These are phyloP conservation scores for Lagenidium sp. DNA, from an alignment of 352 stramenopile genomes.

Conservation along the genomic window DNA sequence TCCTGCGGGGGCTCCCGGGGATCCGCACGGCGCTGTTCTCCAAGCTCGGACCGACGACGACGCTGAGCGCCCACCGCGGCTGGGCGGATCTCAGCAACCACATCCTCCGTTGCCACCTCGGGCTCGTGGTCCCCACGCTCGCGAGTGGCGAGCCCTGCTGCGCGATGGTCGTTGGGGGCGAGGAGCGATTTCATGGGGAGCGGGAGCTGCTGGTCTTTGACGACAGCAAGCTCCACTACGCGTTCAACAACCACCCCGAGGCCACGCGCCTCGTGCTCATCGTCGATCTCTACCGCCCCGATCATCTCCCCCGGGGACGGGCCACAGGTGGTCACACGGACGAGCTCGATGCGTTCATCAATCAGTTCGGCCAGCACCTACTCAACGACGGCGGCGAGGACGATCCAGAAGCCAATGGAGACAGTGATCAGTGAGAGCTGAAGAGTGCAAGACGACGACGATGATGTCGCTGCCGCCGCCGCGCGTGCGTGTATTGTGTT, in stretches of 20 bases:
- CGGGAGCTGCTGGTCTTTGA: conserved; percentile 86
- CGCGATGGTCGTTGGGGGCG: conserved; percentile 67
- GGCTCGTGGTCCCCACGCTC: conserved; percentile 51
- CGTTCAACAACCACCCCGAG: conserved; percentile 68
- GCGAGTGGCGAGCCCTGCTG: conserved; percentile 48
- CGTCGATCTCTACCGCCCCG: conserved; percentile 81
- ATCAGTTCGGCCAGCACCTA: conserved; percentile 57
- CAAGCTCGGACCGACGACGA: conserved; percentile 76
- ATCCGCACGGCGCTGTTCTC: conserved; percentile 87
- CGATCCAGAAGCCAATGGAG: not conserved
- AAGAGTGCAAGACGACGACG: no score
- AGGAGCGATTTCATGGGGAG: conserved; percentile 61
- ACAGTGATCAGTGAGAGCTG: no score
- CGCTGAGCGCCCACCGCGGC: conserved; percentile 57
- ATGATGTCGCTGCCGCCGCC: not conserved
- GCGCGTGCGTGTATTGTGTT: no score
- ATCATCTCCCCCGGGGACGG: conserved; percentile 65
- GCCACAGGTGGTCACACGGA: conserved; percentile 80
- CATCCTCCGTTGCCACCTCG: conserved; percentile 78
- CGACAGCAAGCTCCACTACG: conserved; percentile 88
- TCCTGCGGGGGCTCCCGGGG: conserved; percentile 51
- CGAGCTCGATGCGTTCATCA: conserved; percentile 86
- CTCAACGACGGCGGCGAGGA: conserved; percentile 12
- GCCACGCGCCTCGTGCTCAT: conserved; percentile 77
- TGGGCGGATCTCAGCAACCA: conserved; percentile 89